Percentiles rank a stretch among this genome's conserved stretches.
phyloP scores from a whole-genome alignment of 176 grass and related monocot genomes.

The Aegilops speltoides region DNA sequence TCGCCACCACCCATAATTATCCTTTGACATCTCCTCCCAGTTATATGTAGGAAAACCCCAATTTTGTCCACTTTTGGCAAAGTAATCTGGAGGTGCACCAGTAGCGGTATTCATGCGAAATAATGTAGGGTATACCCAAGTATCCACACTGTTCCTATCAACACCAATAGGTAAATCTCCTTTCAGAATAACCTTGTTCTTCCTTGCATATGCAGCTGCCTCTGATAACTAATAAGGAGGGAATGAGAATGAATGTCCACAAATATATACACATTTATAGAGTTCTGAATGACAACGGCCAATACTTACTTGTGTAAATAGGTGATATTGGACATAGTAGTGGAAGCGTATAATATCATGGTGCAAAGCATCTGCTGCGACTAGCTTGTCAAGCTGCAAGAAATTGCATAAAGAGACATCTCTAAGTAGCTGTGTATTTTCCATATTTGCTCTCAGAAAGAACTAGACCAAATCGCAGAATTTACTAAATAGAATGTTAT shows the following conservation, averaged over 20 bases:
- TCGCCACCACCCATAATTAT: slow-evolving; percentile 98
- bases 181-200: slow-evolving; percentile 95
- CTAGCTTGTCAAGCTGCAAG: slow-evolving; percentile 88
- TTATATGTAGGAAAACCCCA: slow-evolving; percentile 99
- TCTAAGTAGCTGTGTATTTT: slow-evolving; percentile 28
- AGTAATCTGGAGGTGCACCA: slow-evolving; percentile 97
- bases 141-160: slow-evolving; percentile 99
- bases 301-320: slow-evolving; percentile 92
- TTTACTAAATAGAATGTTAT: slow-evolving; percentile 4
- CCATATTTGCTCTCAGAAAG: slow-evolving; percentile 8
- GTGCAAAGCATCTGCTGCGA: slow-evolving; percentile 72
- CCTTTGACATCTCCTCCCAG: slow-evolving; percentile 99
- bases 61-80: slow-evolving; percentile 99
- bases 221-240: slow-evolving; percentile 69
- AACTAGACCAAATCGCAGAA: slow-evolving; percentile 22
- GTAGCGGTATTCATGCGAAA: slow-evolving; percentile 99
- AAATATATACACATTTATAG: background rate
- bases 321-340: slow-evolving; percentile 98
- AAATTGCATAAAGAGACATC: slow-evolving; percentile 20
- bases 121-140: slow-evolving; percentile 92
- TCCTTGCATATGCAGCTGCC: slow-evolving; percentile 82
- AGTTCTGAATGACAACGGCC: slow-evolving; percentile 16
- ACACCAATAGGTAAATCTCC: slow-evolving; percentile 99
- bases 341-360: slow-evolving; percentile 89
- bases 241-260: slow-evolving; percentile 24